Evolutionary conservation across 768 basidiomycete genomes (phyloP).

Genomic region (Daedalea quercina): DNA sequence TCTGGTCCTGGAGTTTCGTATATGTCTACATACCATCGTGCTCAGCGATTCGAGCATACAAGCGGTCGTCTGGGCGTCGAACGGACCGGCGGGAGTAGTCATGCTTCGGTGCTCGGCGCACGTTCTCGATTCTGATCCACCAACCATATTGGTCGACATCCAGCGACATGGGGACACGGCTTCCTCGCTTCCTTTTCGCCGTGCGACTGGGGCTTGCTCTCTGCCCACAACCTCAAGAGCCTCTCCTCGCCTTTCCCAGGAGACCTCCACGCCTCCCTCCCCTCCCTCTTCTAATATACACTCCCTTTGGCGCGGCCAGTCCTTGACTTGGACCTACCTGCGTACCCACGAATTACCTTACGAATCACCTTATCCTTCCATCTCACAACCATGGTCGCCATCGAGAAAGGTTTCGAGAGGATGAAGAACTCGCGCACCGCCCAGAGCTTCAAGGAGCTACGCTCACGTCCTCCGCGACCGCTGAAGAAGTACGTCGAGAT

Average conservation of each 20-base stretch:
- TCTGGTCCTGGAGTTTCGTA: too few relatives aligned
- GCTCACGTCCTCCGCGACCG: slow-evolving; percentile 10
- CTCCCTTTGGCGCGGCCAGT: background rate
- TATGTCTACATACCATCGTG: too few relatives aligned
- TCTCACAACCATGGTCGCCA: background rate
- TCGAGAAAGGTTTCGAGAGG: slow-evolving; percentile 1
- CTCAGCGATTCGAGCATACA: too few relatives aligned
- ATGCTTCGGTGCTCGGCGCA: too few relatives aligned
- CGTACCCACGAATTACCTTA: too few relatives aligned
- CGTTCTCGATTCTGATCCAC: too few relatives aligned
- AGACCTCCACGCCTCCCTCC: background rate
- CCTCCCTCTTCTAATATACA: background rate
- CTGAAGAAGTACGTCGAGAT: slow-evolving; percentile 34
- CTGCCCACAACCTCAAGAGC: background rate
- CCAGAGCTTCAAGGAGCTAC: background rate
- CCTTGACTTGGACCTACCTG: too few relatives aligned
- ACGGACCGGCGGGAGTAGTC: too few relatives aligned
- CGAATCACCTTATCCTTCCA: slow-evolving; percentile 4
- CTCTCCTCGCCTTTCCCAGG: background rate
- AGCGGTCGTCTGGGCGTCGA: too few relatives aligned
- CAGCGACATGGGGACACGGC: background rate
- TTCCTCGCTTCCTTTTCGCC: background rate
- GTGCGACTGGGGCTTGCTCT: background rate
- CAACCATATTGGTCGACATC: background rate
- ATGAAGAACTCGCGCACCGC: slow-evolving; percentile 1